A percentile compares a stretch with the other conserved stretches of the same genome.
Conservation (phyloP, 345 rosid species). For the Bruguiera sexangula region DNA sequence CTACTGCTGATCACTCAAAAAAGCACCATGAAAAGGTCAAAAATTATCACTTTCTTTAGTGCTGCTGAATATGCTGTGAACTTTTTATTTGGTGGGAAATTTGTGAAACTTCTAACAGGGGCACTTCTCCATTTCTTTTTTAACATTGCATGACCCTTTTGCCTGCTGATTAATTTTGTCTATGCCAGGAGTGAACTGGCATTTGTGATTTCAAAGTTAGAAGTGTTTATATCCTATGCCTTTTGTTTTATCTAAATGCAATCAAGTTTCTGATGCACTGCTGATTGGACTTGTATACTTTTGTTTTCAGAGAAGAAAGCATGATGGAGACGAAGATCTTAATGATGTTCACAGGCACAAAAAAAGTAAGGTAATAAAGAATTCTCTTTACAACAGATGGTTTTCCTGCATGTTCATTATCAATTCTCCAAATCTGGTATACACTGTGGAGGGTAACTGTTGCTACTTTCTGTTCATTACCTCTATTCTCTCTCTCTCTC, state of each 20-base stretch:
- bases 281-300: neutral
- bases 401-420: neutral
- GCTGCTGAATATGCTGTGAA: neutral
- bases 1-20: constrained; percentile 63
- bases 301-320: constrained; percentile 85
- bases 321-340: constrained; percentile 87
- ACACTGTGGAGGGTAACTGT: neutral
- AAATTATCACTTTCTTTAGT: neutral
- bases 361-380: constrained; percentile 79
- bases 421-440: constrained; percentile 1
- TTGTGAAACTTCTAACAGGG: neutral
- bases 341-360: constrained; percentile 85
- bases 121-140: too few relatives aligned
- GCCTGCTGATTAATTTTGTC: neutral
- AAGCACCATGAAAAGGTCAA: constrained; percentile 77
- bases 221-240: neutral
- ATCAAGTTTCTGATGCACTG: neutral
- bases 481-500: neutral
- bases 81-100: neutral
- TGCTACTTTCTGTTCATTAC: neutral
- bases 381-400: neutral
- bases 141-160: neutral
- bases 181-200: neutral
- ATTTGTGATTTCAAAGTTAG: neutral
- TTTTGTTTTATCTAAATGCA: neutral